phyloP scores from a whole-genome alignment of 2,329 filamentous ascomycete species.

The Penicillium thymicola region DNA sequence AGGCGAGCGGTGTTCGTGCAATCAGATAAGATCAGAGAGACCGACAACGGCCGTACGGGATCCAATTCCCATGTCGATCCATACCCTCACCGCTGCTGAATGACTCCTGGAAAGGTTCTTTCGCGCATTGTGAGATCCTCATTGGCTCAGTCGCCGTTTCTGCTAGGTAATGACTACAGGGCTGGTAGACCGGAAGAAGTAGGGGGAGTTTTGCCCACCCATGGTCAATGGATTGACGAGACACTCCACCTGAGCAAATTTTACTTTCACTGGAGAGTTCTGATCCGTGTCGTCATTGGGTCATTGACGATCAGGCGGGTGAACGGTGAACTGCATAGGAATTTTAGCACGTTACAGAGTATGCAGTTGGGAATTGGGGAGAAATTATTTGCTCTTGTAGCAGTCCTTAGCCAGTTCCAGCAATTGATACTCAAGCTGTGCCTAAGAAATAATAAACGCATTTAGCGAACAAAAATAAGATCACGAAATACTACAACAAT shows the following conservation, averaged over 20 bases:
- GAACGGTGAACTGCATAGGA: background rate
- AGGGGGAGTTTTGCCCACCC: conserved; percentile 11
- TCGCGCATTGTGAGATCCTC: background rate
- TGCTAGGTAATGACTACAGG: conserved; percentile 20
- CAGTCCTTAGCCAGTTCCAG: background rate
- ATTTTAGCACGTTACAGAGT: background rate
- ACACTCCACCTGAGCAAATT: conserved; percentile 9
- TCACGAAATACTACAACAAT: background rate
- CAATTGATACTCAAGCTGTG: background rate
- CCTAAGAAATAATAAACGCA: background rate
- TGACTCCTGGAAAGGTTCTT: conserved; percentile 6
- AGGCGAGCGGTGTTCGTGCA: conserved; percentile 14
- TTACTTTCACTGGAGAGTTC: conserved; percentile 2
- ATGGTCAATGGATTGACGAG: conserved; percentile 14
- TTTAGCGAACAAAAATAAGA: conserved; percentile 1
- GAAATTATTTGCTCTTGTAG: background rate
- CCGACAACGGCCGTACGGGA: conserved; percentile 13
- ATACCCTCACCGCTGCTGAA: conserved; percentile 16
- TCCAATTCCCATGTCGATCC: conserved; percentile 15
- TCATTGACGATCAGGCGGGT: conserved; percentile 4
- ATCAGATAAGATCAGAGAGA: conserved; percentile 27
- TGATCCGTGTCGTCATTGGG: background rate
- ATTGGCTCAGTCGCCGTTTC: conserved; percentile 18
- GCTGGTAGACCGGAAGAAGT: conserved; percentile 4
- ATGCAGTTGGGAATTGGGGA: background rate